Percentiles rank a stretch among this genome's conserved stretches.
phyloP scores from a whole-genome alignment of 345 rosid species.

The Linum trigynum region DNA sequence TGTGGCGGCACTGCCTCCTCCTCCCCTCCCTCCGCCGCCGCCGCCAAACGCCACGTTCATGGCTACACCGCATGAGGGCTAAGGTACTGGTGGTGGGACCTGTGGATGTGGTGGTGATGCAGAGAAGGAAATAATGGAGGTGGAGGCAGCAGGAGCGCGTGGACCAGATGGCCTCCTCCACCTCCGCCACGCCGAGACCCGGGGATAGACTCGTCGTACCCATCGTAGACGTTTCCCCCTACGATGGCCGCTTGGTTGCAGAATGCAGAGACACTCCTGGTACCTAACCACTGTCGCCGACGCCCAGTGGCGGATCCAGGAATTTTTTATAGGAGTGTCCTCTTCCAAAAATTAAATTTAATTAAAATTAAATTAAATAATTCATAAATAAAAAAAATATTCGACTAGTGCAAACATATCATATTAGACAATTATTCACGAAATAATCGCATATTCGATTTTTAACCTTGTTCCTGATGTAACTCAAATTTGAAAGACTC shows the following conservation, averaged over 20 bases:
- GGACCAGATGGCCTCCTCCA: constrained; percentile 28
- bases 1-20: not conserved
- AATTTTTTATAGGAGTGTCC: too few species aligned
- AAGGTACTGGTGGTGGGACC: constrained; percentile 17
- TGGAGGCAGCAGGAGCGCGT: constrained; percentile 49
- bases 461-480: too few species aligned
- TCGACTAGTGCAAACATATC: too few species aligned
- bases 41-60: constrained; percentile 54
- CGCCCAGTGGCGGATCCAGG: too few species aligned
- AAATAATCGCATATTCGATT: too few species aligned
- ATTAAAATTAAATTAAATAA: too few species aligned
- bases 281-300: constrained; percentile 32
- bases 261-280: constrained; percentile 80
- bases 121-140: constrained; percentile 38
- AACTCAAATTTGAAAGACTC: too few species aligned
- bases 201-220: constrained; percentile 83
- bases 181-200: constrained; percentile 19
- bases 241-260: constrained; percentile 83
- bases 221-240: constrained; percentile 78
- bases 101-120: constrained; percentile 10
- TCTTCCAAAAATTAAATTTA: too few species aligned
- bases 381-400: too few species aligned
- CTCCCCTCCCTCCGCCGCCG: too few species aligned
- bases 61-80: constrained; percentile 28
- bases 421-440: too few species aligned